Percentiles rank a stretch among this genome's conserved stretches.
phyloP scores from a whole-genome alignment of 106 monocot genomes.

The Posidonia australis region DNA sequence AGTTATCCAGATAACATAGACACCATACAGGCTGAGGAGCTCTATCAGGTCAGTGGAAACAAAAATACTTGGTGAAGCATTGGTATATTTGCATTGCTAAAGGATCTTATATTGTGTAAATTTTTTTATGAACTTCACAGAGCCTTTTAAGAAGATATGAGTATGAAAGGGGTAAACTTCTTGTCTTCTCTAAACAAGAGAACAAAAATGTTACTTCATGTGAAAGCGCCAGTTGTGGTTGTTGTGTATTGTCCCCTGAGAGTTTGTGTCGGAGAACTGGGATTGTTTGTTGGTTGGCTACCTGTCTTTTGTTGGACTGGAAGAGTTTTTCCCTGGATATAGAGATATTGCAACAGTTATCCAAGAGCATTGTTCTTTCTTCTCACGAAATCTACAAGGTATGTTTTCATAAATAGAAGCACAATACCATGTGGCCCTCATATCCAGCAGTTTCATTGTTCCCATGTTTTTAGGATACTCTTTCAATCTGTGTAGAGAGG shows the following conservation, averaged over 20 bases:
- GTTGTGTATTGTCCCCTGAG: constrained; percentile 40
- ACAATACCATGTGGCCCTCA: too few relatives aligned
- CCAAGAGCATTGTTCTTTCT: constrained; percentile 20
- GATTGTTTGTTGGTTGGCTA: constrained; percentile 42
- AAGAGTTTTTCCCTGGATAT: constrained; percentile 54
- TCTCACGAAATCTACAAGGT: constrained; percentile 37
- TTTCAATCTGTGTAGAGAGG: too few relatives aligned
- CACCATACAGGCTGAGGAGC: constrained; percentile 34
- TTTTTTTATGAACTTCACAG: constrained; percentile 22
- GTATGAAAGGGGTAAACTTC: constrained; percentile 37
- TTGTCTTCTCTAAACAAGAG: constrained; percentile 11
- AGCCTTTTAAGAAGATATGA: constrained; percentile 30
- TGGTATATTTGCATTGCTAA: background rate
- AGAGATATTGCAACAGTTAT: constrained; percentile 38
- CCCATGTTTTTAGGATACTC: too few relatives aligned
- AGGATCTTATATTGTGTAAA: background rate
- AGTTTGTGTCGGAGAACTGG: constrained; percentile 22
- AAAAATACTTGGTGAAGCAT: background rate
- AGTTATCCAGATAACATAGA: constrained; percentile 23
- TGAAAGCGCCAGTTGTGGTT: constrained; percentile 12
- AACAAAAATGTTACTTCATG: background rate
- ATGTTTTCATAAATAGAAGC: background rate
- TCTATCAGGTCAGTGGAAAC: constrained; percentile 43
- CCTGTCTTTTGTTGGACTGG: constrained; percentile 44
- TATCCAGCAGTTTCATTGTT: too few relatives aligned